Evolutionary conservation across 2,329 filamentous ascomycete genomes (phyloP).

Genomic region (Cercospora citrullina): DNA sequence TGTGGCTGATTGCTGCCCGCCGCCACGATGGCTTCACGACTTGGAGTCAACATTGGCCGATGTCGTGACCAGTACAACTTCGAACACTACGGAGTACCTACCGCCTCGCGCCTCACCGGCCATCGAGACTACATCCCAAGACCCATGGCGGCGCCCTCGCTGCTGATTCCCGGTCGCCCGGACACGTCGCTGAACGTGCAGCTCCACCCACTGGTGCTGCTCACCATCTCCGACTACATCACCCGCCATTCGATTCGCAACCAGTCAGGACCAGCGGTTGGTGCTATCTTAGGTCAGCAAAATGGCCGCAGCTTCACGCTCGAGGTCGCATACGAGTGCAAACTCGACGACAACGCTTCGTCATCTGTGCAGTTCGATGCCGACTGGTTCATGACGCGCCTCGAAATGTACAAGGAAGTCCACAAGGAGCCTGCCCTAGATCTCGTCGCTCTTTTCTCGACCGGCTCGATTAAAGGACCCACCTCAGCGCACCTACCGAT

Average conservation of each 20-base stretch:
- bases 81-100: neutral
- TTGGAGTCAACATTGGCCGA: neutral
- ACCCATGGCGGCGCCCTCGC: conserved; percentile 27
- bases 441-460: conserved; percentile 68
- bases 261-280: conserved; percentile 74
- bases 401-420: conserved; percentile 88
- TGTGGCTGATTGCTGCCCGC: conserved; percentile 3
- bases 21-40: neutral
- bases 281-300: conserved; percentile 87
- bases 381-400: conserved; percentile 71
- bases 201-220: conserved; percentile 89
- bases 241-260: conserved; percentile 81
- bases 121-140: neutral
- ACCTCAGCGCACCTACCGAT: conserved; percentile 66
- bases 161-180: conserved; percentile 50
- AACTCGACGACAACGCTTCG: conserved; percentile 49
- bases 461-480: conserved; percentile 72
- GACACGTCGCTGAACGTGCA: conserved; percentile 77
- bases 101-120: conserved; percentile 2
- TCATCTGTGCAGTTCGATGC: conserved; percentile 64
- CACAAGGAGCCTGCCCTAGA: conserved; percentile 78
- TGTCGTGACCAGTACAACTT: conserved; percentile 1
- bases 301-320: conserved; percentile 87
- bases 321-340: conserved; percentile 89
- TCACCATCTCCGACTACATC: conserved; percentile 96